Evolutionary conservation across 352 stramenopile genomes (phyloP).

Genomic region (Phytophthora cryptogea): DNA sequence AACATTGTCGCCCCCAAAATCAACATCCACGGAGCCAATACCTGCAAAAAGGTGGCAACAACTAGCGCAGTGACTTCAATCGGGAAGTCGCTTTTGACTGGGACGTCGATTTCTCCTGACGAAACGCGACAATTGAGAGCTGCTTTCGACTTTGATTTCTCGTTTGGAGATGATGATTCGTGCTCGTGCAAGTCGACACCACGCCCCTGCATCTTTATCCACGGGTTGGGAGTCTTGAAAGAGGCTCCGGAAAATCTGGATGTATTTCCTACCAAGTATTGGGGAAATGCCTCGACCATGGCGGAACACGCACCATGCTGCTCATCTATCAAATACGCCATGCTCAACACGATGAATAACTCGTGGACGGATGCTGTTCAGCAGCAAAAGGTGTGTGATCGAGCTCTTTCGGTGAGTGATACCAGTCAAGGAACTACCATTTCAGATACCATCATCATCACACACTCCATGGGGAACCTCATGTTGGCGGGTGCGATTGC

Average conservation of each 20-base stretch:
- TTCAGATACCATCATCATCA: slow-evolving; percentile 44
- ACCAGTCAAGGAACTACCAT: slow-evolving; percentile 23
- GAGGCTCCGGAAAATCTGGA: slow-evolving; percentile 20
- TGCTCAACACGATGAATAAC: slow-evolving; percentile 39
- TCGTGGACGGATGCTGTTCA: slow-evolving; percentile 36
- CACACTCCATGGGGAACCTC: slow-evolving; percentile 50
- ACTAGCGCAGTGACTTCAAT: slow-evolving; percentile 15
- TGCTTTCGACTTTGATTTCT: slow-evolving; percentile 24
- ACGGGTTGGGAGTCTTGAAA: slow-evolving; percentile 25
- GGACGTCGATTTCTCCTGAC: not conserved
- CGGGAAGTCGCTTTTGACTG: slow-evolving; percentile 25
- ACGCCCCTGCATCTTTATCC: slow-evolving; percentile 28
- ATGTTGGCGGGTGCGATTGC: slow-evolving; percentile 38
- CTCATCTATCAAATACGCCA: slow-evolving; percentile 33
- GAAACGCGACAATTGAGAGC: slow-evolving; percentile 7
- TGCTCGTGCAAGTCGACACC: slow-evolving; percentile 22
- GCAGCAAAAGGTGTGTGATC: slow-evolving; percentile 44
- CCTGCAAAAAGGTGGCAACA: slow-evolving; percentile 19
- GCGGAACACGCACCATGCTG: slow-evolving; percentile 42
- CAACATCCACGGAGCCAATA: not conserved
- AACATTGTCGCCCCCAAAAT: slow-evolving; percentile 14
- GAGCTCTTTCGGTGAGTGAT: slow-evolving; percentile 22
- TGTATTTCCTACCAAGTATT: slow-evolving; percentile 30
- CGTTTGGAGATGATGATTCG: not conserved
- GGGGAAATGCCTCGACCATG: slow-evolving; percentile 29